Base-by-base conservation (phyloP, 768 basidiomycete species). In the Punctularia strigosozonata region DNA sequence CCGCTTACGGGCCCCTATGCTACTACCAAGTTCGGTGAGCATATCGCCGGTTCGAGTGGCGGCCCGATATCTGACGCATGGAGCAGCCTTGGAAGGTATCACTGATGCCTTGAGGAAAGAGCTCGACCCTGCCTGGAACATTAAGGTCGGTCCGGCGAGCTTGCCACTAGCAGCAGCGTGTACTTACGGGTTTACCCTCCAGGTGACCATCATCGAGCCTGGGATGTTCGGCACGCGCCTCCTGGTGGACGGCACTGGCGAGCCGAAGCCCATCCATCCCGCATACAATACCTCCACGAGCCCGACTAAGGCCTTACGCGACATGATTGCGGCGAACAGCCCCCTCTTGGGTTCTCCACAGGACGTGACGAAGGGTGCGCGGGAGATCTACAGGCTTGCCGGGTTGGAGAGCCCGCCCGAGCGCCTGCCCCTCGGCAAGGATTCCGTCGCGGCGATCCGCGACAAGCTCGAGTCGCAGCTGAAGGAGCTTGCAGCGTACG, bases 51-150 rank as follows among this genome's bases (percentile, higher is more conserved):
- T 30, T 30, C 10, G 28, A 15, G 10, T 30, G 10, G 10, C 33
- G 50, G 50, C 8, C 35, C 51, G 3, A 49, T 50, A 10, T 35
- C 51, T n/a, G 15, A 8, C 13, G 13, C 15, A 19, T 17, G 15
- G 17, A 33, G 3, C 35, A 62, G 60, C 60, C 0, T 21, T 63
- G 1, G 62, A 65, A 34, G 63, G 60, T 15, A 44, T 65, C 22
- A 60, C 56, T 2, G 58, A 67, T 42, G 47, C 64, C 2, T 43
- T 69, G 20, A 50, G 49, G 4, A 46, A 51, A 30, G 69, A 71
- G 41, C 40, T 69, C 3, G 65, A 68, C 32, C 67, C 69, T 8
- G 50, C 22, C 17, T 71, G 68, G 68, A 65, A 69, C 37, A 67
- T 70, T 48, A 67, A 62, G 50, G 68, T 65, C 28, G n/a, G n/a